Base-by-base conservation (phyloP, 169 alveolate genomes). In the Cryptosporidium canis region DNA sequence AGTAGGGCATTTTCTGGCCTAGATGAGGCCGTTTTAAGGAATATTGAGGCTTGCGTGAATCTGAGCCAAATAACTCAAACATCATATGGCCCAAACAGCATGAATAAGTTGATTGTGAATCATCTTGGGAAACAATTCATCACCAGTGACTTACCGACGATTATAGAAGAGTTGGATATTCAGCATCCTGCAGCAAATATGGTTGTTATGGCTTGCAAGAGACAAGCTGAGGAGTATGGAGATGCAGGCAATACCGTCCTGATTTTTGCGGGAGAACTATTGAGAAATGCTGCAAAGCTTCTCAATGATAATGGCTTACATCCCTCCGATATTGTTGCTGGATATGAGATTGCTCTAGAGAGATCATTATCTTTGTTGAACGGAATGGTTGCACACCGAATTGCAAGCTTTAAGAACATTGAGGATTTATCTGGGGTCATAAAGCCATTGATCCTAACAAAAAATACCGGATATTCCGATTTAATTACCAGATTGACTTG, bases 101-200 rank as follows among this genome's bases (percentile, higher is more conserved):
- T 96, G 99, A 97, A 97, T 93, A 98, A 98, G 92, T 94, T 97
- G 95, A 98, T 98, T 55, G 98, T 97, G n/a, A 98, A 97, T 90
- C 99, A 97, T 91, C 93, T 97, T n/a, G 98, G 96, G 67, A 98
- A 98, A 91, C 96, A 96, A 71, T 96, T 97, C 83, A 97, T 98
- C 7, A 97, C 99, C 24, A 95, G 98, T 83, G 99, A 98, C 91
- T 97, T 99, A 18, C 96, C 97, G 70, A 98, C 99, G 31, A 98
- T 98, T 85, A 95, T 98, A 66, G 93, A 95, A 72, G 99, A 98
- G 85, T 90, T 98, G 45, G 99, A 99, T 82, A 98, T 99, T 45
- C 96, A 97, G 92, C 99, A 99, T 92, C 99, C 99, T 37, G 99
- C 99, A 37, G 99, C 99, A 18, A 98, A 97, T 92, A 95, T 99